phyloP scores from a whole-genome alignment of 2,329 filamentous ascomycete species.

The Gnomoniopsis sp. region DNA sequence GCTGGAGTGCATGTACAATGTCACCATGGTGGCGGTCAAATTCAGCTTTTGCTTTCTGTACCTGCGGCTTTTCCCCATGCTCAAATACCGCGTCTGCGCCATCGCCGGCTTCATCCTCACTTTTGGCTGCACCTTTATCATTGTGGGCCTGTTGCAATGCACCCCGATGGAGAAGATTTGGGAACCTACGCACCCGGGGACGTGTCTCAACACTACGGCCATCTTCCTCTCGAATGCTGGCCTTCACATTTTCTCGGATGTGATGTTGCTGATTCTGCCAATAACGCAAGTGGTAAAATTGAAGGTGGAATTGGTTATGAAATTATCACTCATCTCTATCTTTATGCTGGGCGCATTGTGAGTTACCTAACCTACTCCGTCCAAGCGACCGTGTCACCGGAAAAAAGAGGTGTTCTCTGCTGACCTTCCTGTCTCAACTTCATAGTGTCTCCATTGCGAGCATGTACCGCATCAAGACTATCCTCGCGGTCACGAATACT shows the following conservation, averaged over 20 bases:
- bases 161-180: constrained; percentile 43
- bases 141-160: constrained; percentile 48
- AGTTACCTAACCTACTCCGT: constrained; percentile 23
- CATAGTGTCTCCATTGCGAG: constrained; percentile 13
- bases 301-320: constrained; percentile 38
- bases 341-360: constrained; percentile 41
- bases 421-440: neutral
- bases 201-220: constrained; percentile 41
- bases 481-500: neutral
- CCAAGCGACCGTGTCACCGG: neutral
- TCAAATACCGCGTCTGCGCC: constrained; percentile 21
- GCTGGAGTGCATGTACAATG: neutral
- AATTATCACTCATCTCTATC: constrained; percentile 37
- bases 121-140: constrained; percentile 42
- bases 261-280: constrained; percentile 44
- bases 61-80: neutral
- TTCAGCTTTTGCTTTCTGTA: neutral
- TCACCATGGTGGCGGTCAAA: neutral
- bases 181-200: constrained; percentile 37
- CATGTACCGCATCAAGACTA: constrained; percentile 13
- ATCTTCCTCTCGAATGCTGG: constrained; percentile 49
- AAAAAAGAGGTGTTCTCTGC: too few species aligned
- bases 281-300: constrained; percentile 44
- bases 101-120: constrained; percentile 39
- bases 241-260: constrained; percentile 43